Evolutionary conservation across 2,329 filamentous ascomycete species (phyloP), one percentile per base, ranked within the genome.

Genomic region (Xylariaceae sp.): DNA sequence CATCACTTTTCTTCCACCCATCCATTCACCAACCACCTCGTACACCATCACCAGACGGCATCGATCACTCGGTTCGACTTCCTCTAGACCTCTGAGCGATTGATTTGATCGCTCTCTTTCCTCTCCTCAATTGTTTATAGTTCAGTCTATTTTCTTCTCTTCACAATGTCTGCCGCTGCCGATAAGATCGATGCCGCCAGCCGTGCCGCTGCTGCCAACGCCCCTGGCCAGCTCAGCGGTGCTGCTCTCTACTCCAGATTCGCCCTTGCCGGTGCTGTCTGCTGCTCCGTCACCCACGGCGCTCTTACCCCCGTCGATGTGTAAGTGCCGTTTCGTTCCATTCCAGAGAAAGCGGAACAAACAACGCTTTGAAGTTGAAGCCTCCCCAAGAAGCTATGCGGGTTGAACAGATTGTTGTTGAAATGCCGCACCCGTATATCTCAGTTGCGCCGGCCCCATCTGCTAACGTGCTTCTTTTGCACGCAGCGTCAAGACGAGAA

Each of bases 281-380:
- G 92, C 83, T 98, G 92, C 72, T 92, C 89, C 59, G 74, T 97
- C 72, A 98, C 92, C 64, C 92, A 98, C 80, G 92, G 90, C 69
- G 85, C 78, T 62, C 82, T 97, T 60, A 98, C 92, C 56, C 92
- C 92, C 63, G 88, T 98, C 69, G 92, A 98, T 85, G 92, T 98
- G 90, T 97, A 92, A 70, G 90, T 86, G 18, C 7, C 23, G 46
- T 24, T 7, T 24, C 21, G n/a, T n/a, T n/a, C n/a, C n/a, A n/a
- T n/a, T n/a, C n/a, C n/a, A n/a, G n/a, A n/a, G n/a, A n/a, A n/a
- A n/a, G n/a, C n/a, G n/a, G n/a, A n/a, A n/a, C n/a, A n/a, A n/a
- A n/a, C n/a, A n/a, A n/a, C n/a, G n/a, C n/a, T n/a, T n/a, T n/a
- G n/a, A n/a, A n/a, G n/a, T n/a, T n/a, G n/a, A n/a, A n/a, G n/a